Conservation (phyloP, 495 filamentous ascomycete species). For the Lasiosphaeris hirsuta region DNA sequence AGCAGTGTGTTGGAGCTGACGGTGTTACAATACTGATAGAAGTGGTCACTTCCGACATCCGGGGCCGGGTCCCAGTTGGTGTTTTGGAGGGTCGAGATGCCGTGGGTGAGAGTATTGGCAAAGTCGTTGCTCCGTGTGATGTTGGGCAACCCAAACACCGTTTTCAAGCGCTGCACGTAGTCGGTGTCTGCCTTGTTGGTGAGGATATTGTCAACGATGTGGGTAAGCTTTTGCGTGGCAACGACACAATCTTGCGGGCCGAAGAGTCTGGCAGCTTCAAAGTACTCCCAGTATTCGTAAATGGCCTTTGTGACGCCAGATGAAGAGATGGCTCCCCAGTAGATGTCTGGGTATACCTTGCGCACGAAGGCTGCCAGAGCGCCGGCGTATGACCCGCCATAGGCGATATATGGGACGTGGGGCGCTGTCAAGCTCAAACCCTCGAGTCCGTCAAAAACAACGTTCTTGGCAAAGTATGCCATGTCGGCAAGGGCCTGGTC, state of each 20-base stretch:
- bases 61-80: slow-evolving; percentile 68
- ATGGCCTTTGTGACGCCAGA: slow-evolving; percentile 70
- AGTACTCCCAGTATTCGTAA: slow-evolving; percentile 70
- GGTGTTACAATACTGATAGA: slow-evolving; percentile 58
- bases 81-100: slow-evolving; percentile 55
- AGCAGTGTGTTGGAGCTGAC: slow-evolving; percentile 48
- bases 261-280: slow-evolving; percentile 59
- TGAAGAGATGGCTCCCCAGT: slow-evolving; percentile 65
- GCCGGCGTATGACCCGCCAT: slow-evolving; percentile 74
- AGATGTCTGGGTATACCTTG: slow-evolving; percentile 64
- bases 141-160: slow-evolving; percentile 54
- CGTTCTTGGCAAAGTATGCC: slow-evolving; percentile 66
- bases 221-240: slow-evolving; percentile 52
- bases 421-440: slow-evolving; percentile 55
- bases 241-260: slow-evolving; percentile 50
- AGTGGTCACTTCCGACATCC: slow-evolving; percentile 41
- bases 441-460: slow-evolving; percentile 64
- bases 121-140: slow-evolving; percentile 61
- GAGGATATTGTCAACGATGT: slow-evolving; percentile 65
- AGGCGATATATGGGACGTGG: slow-evolving; percentile 61
- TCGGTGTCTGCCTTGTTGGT: slow-evolving; percentile 46
- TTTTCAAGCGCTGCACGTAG: slow-evolving; percentile 52
- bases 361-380: slow-evolving; percentile 68
- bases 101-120: slow-evolving; percentile 48
- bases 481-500: slow-evolving; percentile 71